Percentiles rank a stretch among this genome's conserved stretches.
phyloP scores from a whole-genome alignment of 352 stramenopile species.

The Phytopythium cucurbitacearum region DNA sequence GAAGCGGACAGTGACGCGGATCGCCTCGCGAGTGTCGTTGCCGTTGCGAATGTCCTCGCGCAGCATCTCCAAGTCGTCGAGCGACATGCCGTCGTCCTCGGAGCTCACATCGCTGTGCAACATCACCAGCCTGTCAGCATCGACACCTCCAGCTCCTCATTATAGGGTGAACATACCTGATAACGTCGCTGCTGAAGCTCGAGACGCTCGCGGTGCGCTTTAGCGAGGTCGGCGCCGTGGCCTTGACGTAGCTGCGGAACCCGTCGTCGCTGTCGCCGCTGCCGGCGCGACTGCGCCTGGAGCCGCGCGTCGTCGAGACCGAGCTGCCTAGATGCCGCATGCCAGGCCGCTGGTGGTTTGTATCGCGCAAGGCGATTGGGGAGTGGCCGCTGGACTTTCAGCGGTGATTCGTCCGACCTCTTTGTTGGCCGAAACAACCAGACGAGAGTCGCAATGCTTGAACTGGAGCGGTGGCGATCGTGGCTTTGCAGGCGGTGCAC shows the following conservation, averaged over 20 bases:
- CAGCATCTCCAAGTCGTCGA: slow-evolving; percentile 30
- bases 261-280: slow-evolving; percentile 6
- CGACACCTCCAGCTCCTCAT: not conserved
- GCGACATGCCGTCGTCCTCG: slow-evolving; percentile 18
- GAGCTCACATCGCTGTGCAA: slow-evolving; percentile 11
- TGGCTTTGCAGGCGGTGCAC: too few species aligned
- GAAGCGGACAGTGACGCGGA: slow-evolving; percentile 39
- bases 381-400: not conserved
- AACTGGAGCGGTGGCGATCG: too few species aligned
- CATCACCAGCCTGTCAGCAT: not conserved
- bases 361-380: not conserved
- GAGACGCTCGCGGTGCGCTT: slow-evolving; percentile 4
- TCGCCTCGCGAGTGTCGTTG: slow-evolving; percentile 20
- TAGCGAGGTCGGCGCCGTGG: not conserved
- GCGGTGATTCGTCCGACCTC: too few species aligned
- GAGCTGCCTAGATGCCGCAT: not conserved
- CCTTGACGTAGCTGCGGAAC: not conserved
- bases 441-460: too few species aligned
- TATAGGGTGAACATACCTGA: slow-evolving; percentile 1
- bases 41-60: slow-evolving; percentile 6
- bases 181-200: slow-evolving; percentile 7
- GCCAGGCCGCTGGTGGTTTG: not conserved
- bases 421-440: too few species aligned
- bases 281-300: slow-evolving; percentile 3
- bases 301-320: too few species aligned